Base-by-base conservation (phyloP, 352 stramenopile species). In the Phytopythium oedochilum region DNA sequence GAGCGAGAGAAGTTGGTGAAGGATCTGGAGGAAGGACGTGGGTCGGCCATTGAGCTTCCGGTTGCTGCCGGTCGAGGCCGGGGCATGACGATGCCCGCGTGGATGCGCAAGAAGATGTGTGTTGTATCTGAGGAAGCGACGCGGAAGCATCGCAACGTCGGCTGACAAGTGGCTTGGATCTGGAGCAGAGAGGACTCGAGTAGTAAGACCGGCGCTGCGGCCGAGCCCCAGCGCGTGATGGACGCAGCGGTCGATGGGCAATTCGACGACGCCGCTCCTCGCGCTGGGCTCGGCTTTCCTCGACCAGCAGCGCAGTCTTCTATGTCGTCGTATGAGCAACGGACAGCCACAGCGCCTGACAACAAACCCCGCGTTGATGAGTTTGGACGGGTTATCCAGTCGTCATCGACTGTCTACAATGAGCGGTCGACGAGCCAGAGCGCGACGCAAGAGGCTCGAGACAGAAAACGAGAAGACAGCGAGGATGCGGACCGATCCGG, bases 81-180 rank as follows among this genome's bases (percentile, higher is more conserved):
- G 34, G 86, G 88, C 40, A 89, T 97, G 78, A 97, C 92, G 10
- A 75, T 97, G 60, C 90, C 90, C 17, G 89, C 90, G 32, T 97
- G 90, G 90, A 96, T 97, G 83, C 85, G 75, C 53, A 96, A 96
- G 70, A 93, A 93, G 63, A 92, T 92, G 83, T 92, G 64, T 39
- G 75, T 79, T 1, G 12, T 3, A 23, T 43, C 1, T 4, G 17
- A 9, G 15, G 38, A 18, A 25, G 59, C 20, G 10, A 5, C 47
- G 22, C 14, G 1, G 7, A 11, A 9, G 1, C 5, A 28, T 3
- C 40, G 11, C 8, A 28, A 31, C 3, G 23, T 4, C 28, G 25
- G 23, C 42, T 48, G 23, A 48, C 42, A 23, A 29, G 53, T 29
- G 34, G 38, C 55, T 42, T 52, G 7, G 38, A 31, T 45, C 39